phyloP scores from a whole-genome alignment of 139 green algal species.

The Chlorella sp. region DNA sequence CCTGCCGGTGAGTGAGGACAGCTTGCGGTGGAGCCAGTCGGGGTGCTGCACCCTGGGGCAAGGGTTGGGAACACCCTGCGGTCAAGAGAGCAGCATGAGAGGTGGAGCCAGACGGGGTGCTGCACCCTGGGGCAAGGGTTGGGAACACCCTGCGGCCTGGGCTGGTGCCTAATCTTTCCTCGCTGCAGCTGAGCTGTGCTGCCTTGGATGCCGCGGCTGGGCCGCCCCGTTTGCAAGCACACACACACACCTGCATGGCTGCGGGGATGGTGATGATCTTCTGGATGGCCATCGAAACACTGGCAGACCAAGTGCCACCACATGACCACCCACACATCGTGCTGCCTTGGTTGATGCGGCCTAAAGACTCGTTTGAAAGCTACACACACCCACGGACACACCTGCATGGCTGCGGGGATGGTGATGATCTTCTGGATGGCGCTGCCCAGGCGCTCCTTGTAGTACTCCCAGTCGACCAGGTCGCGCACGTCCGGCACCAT shows the following conservation, averaged over 20 bases:
- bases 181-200: background rate
- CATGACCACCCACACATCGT: no score
- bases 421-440: conserved; percentile 99
- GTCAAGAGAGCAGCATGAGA: background rate
- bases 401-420: conserved; percentile 95
- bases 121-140: no score
- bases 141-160: no score
- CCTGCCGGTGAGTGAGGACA: conserved; percentile 11
- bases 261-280: conserved; percentile 99
- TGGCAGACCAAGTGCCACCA: no score
- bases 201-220: background rate
- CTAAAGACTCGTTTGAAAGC: no score
- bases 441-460: conserved; percentile 80
- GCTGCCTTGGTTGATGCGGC: no score
- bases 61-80: conserved; percentile 38
- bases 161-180: no score
- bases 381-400: no score
- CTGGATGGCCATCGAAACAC: no score
- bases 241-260: conserved; percentile 71
- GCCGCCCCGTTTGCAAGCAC: no score
- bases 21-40: conserved; percentile 89
- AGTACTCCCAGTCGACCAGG: conserved; percentile 98
- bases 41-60: conserved; percentile 76
- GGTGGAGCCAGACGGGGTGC: background rate
- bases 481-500: conserved; percentile 71